These are phyloP conservation scores for Collariella sp. DNA, from an alignment of 495 filamentous ascomycete genomes.

Conservation along the genomic window DNA sequence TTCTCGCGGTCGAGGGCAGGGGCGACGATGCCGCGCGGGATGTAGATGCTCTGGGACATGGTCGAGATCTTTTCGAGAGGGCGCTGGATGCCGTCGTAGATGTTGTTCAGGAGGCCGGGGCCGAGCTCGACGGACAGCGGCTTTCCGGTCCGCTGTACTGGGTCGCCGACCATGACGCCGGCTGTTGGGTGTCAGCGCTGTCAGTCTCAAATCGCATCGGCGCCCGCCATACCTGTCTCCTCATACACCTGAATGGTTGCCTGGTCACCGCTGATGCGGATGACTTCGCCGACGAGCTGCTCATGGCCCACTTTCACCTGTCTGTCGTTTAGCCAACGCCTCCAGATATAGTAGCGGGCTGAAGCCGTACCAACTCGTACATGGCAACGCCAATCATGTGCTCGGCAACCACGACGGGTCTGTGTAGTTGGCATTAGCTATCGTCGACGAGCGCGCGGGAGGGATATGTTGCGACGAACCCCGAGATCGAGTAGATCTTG, in stretches of 20 bases:
- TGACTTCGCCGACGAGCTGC: conserved; percentile 88
- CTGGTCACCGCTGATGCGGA: conserved; percentile 91
- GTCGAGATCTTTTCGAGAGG: conserved; percentile 78
- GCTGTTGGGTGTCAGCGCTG: conserved; percentile 41
- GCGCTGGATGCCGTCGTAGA: conserved; percentile 98
- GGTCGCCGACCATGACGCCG: conserved; percentile 93
- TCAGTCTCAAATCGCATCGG: not conserved
- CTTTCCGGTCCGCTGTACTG: conserved; percentile 82
- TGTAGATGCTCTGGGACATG: conserved; percentile 80
- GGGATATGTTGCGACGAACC: conserved; percentile 42
- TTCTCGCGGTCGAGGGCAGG: conserved; percentile 79
- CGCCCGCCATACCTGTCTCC: conserved; percentile 66
- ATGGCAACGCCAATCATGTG: conserved; percentile 98
- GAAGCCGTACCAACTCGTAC: conserved; percentile 74
- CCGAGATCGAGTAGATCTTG: conserved; percentile 74
- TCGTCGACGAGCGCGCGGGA: not conserved
- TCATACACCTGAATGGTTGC: conserved; percentile 98
- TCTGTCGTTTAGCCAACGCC: conserved; percentile 26
- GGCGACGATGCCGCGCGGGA: conserved; percentile 86
- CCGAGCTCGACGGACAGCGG: conserved; percentile 95
- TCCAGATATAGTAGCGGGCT: conserved; percentile 29
- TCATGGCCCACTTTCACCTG: conserved; percentile 75
- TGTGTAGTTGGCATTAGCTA: conserved; percentile 33
- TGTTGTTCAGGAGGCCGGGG: conserved; percentile 95
- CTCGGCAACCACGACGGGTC: conserved; percentile 93